Evolutionary conservation across 1,284 basidiomycete species (phyloP).

Genomic region (Ustilago shanxiensis): DNA sequence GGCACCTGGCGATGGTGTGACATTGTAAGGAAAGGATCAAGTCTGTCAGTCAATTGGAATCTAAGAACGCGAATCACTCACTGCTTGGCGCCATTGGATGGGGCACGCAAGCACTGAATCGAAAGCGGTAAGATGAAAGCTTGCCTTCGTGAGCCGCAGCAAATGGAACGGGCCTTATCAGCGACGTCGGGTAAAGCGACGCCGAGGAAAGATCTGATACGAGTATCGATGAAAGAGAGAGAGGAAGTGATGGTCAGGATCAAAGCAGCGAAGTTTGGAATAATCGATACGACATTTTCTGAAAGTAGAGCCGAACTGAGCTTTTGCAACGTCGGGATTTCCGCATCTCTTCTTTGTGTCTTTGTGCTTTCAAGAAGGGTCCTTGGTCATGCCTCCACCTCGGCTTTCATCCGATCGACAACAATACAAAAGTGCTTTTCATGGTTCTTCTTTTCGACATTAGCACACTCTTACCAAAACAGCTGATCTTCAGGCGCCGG

Average conservation of each 20-base stretch:
- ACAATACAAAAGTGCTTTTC: not conserved
- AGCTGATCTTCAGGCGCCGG: not conserved
- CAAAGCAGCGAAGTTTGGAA: not conserved
- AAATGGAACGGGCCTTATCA: not conserved
- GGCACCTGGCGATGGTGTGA: slow-evolving; percentile 22
- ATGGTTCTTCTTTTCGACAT: not conserved
- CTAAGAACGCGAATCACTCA: slow-evolving; percentile 2
- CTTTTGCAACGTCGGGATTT: slow-evolving; percentile 2
- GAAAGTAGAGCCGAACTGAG: not conserved
- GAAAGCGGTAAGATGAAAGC: slow-evolving; percentile 21
- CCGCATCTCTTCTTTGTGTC: too few relatives aligned
- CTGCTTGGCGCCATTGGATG: not conserved
- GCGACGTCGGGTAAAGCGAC: slow-evolving; percentile 4
- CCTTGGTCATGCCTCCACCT: slow-evolving; percentile 14
- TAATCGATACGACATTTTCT: slow-evolving; percentile 1
- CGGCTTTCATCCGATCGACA: slow-evolving; percentile 9
- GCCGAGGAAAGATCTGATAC: not conserved
- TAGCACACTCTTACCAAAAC: not conserved
- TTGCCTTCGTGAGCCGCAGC: slow-evolving; percentile 22
- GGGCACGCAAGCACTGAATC: slow-evolving; percentile 5
- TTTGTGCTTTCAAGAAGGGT: too few relatives aligned
- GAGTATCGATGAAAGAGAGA: slow-evolving; percentile 16
- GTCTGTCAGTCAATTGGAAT: slow-evolving; percentile 21
- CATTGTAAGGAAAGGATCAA: slow-evolving; percentile 20
- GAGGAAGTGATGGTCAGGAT: too few relatives aligned